Base-by-base conservation (phyloP, 164 flowering plant genomes). In the Berberis thunbergii region DNA sequence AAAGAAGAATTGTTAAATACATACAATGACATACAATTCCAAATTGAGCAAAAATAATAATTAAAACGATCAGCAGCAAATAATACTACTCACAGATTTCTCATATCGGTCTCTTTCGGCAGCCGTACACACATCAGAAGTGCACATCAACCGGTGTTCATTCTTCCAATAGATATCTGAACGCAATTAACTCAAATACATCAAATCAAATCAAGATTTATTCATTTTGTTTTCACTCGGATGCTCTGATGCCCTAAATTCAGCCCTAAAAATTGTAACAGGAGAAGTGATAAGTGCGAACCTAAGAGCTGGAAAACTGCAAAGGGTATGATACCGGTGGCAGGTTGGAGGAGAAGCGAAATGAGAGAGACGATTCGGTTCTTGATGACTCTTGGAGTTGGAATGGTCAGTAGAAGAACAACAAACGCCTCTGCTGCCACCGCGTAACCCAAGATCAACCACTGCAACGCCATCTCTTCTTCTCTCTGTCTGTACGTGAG, bases 111-210 rank as follows among this genome's bases (percentile, higher is more conserved):
- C 97, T 49, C 98, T 73, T 76, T 94, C 98, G 4, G 88, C 57
- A 43, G 98, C 96, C 1, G 97, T 94, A 76, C 98, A 94, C 71
- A 70, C 68, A 67, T 87, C 97, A 41, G 84, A 76, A 3, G 87
- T 79, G 61, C 97, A 94, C 78, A 68, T 78, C 87, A 91, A 61
- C 0, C 97, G 84, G 63, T 91, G 97, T 78, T 94, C 98, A 10
- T 69, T 82, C 87, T 94, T 94, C 98, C 98, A 94, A 57, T 94
- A 94, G 55, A 94, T 80, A 74, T 93, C 97, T 93, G 71, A 54
- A 44, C 42, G 8, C 1, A 38, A 7, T 2, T 48, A 54, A 4
- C 61, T 2, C 2, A 42, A 1, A 26, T 3, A 41, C 26, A 26
- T 26, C 26, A 26, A 26, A 26, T 26, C 26, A 54, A 42, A 54